These are phyloP conservation scores for Trametes sanguinea DNA, from an alignment of 768 basidiomycete species.

Conservation along the genomic window DNA sequence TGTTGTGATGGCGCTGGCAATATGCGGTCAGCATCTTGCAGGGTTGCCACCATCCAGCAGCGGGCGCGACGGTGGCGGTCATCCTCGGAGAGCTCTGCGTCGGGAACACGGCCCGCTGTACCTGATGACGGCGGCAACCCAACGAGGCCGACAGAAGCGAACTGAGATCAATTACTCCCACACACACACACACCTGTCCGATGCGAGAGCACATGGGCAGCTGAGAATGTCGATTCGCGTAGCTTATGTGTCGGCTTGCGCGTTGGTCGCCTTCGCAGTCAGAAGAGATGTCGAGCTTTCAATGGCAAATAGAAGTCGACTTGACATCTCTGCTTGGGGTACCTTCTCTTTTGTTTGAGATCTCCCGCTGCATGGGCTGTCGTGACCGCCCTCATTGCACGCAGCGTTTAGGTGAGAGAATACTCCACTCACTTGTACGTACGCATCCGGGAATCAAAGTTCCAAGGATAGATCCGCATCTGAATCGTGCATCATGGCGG, in stretches of 20 bases:
- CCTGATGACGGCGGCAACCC: too few species aligned
- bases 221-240: constrained; percentile 19
- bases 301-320: constrained; percentile 2
- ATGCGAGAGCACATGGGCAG: constrained; percentile 14
- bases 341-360: not conserved
- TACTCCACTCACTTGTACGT: not conserved
- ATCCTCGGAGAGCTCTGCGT: not conserved
- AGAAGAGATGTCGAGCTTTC: not conserved
- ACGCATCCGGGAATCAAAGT: constrained; percentile 11
- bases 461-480: constrained; percentile 12
- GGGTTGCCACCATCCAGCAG: not conserved
- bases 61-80: not conserved
- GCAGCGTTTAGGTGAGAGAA: not conserved
- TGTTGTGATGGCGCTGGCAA: not conserved
- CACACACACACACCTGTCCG: constrained; percentile 13
- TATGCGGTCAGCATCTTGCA: not conserved
- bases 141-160: too few species aligned
- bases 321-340: not conserved
- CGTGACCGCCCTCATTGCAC: not conserved
- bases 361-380: not conserved
- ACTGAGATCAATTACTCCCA: constrained; percentile 17
- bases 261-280: not conserved
- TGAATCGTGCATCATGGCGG: not conserved
- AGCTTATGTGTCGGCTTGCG: not conserved
- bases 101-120: constrained; percentile 10